Percentiles rank a stretch among this genome's conserved stretches.
phyloP scores from a whole-genome alignment of 1,139 yeast genomes.

The Geotrichum histeridarum region DNA sequence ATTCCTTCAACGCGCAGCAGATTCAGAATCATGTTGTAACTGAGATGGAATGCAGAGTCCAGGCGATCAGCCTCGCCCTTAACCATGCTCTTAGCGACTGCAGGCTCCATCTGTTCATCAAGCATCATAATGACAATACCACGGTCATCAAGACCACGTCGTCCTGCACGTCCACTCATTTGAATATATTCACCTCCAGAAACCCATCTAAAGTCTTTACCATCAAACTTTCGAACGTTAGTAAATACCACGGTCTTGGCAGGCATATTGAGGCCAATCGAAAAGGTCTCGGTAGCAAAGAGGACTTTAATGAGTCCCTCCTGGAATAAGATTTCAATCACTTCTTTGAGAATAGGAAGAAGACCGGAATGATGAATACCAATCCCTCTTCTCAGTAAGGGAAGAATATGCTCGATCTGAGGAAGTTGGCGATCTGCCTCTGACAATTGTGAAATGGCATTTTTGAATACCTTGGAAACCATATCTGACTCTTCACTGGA shows the following conservation, averaged over 20 bases:
- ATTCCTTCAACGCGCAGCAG: constrained; percentile 96
- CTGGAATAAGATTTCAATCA: constrained; percentile 92
- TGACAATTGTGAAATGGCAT: constrained; percentile 81
- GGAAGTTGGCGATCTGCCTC: constrained; percentile 90
- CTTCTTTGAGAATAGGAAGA: constrained; percentile 90
- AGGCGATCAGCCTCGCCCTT: constrained; percentile 96
- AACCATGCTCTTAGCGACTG: constrained; percentile 98
- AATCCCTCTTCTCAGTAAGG: constrained; percentile 85
- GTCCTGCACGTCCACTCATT: constrained; percentile 99
- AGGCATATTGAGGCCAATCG: constrained; percentile 97
- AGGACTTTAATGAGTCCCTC: constrained; percentile 91
- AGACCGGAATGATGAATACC: constrained; percentile 98
- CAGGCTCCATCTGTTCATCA: constrained; percentile 98
- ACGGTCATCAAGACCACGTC: constrained; percentile 98
- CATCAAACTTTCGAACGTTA: constrained; percentile 97
- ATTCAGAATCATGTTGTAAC: constrained; percentile 94
- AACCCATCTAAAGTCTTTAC: constrained; percentile 95
- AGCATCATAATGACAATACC: constrained; percentile 99
- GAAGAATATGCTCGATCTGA: constrained; percentile 85
- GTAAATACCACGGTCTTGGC: constrained; percentile 98
- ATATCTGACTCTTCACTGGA: constrained; percentile 89
- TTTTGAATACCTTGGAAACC: constrained; percentile 77
- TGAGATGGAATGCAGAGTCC: constrained; percentile 94
- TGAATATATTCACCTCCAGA: constrained; percentile 99
- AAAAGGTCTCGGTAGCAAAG: constrained; percentile 96